A percentile compares a stretch with the other conserved stretches of the same genome.
These are phyloP conservation scores for Selaginella moellendorffii DNA, from an alignment of 75 land plant genomes.

Conservation along the genomic window DNA sequence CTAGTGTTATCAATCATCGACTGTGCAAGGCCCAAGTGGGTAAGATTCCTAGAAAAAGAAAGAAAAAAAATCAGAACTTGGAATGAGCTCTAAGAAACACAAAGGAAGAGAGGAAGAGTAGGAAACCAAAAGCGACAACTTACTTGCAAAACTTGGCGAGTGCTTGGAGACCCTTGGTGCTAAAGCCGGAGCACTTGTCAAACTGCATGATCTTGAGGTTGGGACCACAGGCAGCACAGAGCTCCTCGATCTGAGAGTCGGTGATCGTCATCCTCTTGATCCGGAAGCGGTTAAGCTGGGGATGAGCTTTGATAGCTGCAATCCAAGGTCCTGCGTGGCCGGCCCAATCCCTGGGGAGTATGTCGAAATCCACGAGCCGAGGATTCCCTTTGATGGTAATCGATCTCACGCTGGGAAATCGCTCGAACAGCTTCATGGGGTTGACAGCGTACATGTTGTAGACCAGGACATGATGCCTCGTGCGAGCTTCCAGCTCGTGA, in stretches of 20 bases:
- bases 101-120: neutral
- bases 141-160: conserved; percentile 6
- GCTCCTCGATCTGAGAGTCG: conserved; percentile 2
- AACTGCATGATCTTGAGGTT: neutral
- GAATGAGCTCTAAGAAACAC: neutral
- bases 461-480: neutral
- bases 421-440: neutral
- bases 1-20: conserved; percentile 3
- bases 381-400: conserved; percentile 8
- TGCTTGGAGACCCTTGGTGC: neutral
- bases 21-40: neutral
- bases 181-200: conserved; percentile 2
- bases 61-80: neutral
- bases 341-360: conserved; percentile 6
- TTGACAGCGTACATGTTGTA: conserved; percentile 9
- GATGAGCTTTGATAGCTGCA: neutral
- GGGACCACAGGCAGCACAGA: conserved; percentile 1
- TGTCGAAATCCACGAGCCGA: conserved; percentile 6
- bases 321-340: conserved; percentile 5
- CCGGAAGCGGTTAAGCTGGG: neutral
- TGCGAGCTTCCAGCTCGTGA: conserved; percentile 1
- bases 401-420: neutral
- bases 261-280: conserved; percentile 2
- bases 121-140: neutral
- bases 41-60: neutral